Evolutionary conservation across 2,329 filamentous ascomycete genomes (phyloP), one percentile per base, ranked within the genome.

Genomic region (Diatrype stigma): DNA sequence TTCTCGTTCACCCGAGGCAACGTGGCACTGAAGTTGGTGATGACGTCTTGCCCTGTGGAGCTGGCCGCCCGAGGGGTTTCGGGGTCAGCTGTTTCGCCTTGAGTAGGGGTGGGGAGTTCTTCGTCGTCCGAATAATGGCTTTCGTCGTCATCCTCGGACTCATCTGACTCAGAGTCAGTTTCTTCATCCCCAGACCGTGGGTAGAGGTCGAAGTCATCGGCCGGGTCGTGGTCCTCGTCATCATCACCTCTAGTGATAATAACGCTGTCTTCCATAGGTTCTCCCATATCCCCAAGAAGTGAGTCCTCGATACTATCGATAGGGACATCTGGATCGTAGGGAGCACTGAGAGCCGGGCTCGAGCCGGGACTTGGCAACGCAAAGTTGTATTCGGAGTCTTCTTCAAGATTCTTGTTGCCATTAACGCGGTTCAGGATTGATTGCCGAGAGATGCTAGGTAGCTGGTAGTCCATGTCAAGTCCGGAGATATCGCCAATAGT

Each of bases 401-500:
- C 71, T 19, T 84, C 80, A 42, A 80, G 75, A 45, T 70, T 60
- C 53, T 76, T 71, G 60, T 77, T 79, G 45, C 79, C 89, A 66
- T 94, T 90, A 50, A 96, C 86, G 55, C 93, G 90, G 48, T 89
- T 86, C 61, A 97, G 76, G 60, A 97, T 97, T 0, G 92, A 96
- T 67, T 97, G 94, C 35, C 93, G 84, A 8, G 93, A 96, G 64
- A 97, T 96, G 49, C 87, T 87, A 11, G 88, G 89, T 14, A 87
- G 72, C 57, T 87, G 78, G 60, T 86, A 87, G 51, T 85, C 81
- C 54, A 67, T 64, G 61, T 80, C 76, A 51, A 85, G 68, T 11
- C 78, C 71, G 48, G 80, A 79, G 59, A 86, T 67, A 50, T 87
- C 83, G 44, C 80, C 82, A 42, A 84, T 64, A 2, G 78, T 77